Evolutionary conservation across 2,329 filamentous ascomycete species (phyloP).

Genomic region (Apiospora kogelbergensis): DNA sequence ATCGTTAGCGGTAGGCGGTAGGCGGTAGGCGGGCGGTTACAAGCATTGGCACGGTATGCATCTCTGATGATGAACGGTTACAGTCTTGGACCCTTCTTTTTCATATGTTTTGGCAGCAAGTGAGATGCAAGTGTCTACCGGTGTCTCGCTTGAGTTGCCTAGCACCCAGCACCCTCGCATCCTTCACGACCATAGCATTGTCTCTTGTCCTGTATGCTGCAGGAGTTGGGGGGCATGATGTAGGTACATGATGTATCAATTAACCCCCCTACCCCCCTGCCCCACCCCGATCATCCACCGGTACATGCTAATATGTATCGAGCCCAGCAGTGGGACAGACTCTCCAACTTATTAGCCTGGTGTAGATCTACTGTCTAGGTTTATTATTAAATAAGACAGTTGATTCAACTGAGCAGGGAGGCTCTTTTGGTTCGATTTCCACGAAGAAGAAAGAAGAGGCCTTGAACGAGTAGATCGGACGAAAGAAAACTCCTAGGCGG

Average conservation of each 20-base stretch:
- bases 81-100: slow-evolving; percentile 3
- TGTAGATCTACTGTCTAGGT: slow-evolving; percentile 3
- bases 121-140: background rate
- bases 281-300: background rate
- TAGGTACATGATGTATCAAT: background rate
- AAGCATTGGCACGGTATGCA: background rate
- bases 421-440: background rate
- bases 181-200: background rate
- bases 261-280: background rate
- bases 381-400: slow-evolving; percentile 8
- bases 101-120: background rate
- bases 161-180: background rate
- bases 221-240: background rate
- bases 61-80: background rate
- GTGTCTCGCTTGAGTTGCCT: background rate
- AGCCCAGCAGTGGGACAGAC: background rate
- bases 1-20: background rate
- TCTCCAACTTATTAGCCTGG: slow-evolving; percentile 6
- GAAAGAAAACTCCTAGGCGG: slow-evolving; percentile 3
- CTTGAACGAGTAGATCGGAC: background rate
- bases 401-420: background rate
- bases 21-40: background rate
- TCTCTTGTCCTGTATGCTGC: background rate
- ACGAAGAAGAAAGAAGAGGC: background rate
- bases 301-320: background rate